Percentiles rank a stretch among this genome's conserved stretches.
Conservation (phyloP, 2,329 filamentous ascomycete species). For the Trichoderma oligosporum region DNA sequence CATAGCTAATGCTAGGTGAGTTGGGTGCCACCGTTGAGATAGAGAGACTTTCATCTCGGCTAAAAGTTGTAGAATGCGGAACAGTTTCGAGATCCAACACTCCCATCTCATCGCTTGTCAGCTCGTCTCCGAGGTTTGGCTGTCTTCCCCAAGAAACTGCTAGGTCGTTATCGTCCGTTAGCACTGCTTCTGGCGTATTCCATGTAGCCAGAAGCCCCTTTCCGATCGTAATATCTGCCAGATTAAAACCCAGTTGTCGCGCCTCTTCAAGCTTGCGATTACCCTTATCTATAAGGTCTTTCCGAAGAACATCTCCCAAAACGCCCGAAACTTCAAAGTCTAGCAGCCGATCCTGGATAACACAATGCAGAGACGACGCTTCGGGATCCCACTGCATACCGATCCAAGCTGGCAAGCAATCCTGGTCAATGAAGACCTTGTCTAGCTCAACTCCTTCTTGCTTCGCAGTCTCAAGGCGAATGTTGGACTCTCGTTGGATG, state of each 20-base stretch:
- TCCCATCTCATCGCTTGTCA: background rate
- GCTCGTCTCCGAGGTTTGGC: background rate
- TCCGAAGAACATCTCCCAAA: constrained; percentile 23
- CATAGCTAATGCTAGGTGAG: background rate
- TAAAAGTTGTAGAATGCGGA: background rate
- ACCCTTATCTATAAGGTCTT: constrained; percentile 27
- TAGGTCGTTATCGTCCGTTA: background rate
- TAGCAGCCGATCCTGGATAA: constrained; percentile 27
- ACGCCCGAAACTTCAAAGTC: constrained; percentile 21
- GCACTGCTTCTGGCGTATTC: constrained; percentile 7
- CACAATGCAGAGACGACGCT: constrained; percentile 25
- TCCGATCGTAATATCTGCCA: constrained; percentile 27
- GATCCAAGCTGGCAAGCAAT: constrained; percentile 33
- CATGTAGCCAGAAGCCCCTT: constrained; percentile 31
- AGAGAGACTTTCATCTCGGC: background rate
- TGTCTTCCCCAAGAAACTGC: too few relatives aligned
- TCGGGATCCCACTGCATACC: constrained; percentile 27
- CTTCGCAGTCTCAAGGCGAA: constrained; percentile 25
- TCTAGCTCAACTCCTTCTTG: constrained; percentile 18
- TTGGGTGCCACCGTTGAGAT: background rate
- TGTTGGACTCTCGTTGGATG: constrained; percentile 25
- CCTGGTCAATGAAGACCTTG: constrained; percentile 27
- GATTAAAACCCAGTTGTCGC: constrained; percentile 20
- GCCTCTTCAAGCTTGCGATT: constrained; percentile 29
- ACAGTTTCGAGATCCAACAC: background rate